Base-by-base conservation (phyloP, 73 alveolate species). In the Loxodes magnus region DNA sequence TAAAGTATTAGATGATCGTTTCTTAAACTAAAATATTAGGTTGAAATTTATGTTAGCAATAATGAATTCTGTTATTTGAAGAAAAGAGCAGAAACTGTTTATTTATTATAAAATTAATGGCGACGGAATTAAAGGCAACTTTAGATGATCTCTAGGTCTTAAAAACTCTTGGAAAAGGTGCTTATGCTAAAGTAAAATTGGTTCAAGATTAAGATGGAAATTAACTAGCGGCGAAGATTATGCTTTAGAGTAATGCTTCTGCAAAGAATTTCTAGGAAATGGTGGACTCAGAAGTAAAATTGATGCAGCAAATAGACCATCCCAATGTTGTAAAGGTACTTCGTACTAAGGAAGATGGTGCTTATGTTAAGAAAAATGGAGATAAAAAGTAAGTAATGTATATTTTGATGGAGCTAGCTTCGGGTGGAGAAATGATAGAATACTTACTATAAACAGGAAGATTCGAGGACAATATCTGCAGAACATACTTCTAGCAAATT, bases 351-450 rank as follows among this genome's bases (percentile, higher is more conserved):
- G 58, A 62, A n/a, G 64, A 33, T 12, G 79, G 71, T 14, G 56
- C 7, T 5, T 66, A 63, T 31, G 68, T 19, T 24, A 53, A 67
- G 43, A 14, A 34, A 20, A 23, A 27, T 41, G 88, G 88, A 4
- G 29, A 12, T 2, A 36, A 23, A 23, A 33, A 68, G 16, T 26
- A 44, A 0, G 78, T 62, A 14, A 16, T 55, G 30, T 58, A 43
- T 58, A 56, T 74, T 19, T 67, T 49, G 3, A 51, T 88, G 66
- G 97, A 88, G 60, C 78, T 71, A 19, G 73, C 79, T 24, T 39
- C 79, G 3, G 93, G 93, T 5, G 94, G 94, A n/a, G 97, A 79
- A 30, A 54, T 88, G 22, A 77, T 77, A 52, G 83, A 82, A 39
- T 75, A 67, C 56, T 74, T 88, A 19, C 84, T 82, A n/a, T 65